These are phyloP conservation scores for Cryphonectria carpinicola DNA, from an alignment of 2,329 filamentous ascomycete species.

Conservation along the genomic window DNA sequence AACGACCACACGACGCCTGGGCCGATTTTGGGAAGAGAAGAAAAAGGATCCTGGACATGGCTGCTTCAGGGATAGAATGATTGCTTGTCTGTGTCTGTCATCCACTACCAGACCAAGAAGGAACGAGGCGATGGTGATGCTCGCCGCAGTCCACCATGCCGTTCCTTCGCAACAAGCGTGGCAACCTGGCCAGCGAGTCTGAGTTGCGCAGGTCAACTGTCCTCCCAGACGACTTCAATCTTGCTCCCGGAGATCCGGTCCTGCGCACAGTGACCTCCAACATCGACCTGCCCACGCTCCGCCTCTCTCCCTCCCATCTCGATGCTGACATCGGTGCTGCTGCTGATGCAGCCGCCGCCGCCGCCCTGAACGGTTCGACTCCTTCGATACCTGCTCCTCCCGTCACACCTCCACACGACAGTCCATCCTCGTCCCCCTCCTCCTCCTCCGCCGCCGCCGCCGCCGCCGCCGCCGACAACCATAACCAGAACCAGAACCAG, in stretches of 20 bases:
- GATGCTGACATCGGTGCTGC: slow-evolving; percentile 32
- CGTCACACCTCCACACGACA: slow-evolving; percentile 37
- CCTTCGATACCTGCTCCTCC: slow-evolving; percentile 37
- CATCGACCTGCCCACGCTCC: slow-evolving; percentile 25
- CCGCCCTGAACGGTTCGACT: slow-evolving; percentile 28
- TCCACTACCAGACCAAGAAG: slow-evolving; percentile 10
- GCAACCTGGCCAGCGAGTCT: slow-evolving; percentile 62
- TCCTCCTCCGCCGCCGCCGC: no score
- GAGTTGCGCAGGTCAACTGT: slow-evolving; percentile 60
- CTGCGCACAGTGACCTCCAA: slow-evolving; percentile 24
- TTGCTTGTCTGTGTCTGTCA: slow-evolving; percentile 7
- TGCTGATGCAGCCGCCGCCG: slow-evolving; percentile 29
- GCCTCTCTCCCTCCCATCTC: slow-evolving; percentile 31
- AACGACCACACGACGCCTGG: neutral
- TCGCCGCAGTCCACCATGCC: slow-evolving; percentile 50
- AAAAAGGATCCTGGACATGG: slow-evolving; percentile 18
- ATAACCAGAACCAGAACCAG: neutral
- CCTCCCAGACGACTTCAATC: slow-evolving; percentile 37
- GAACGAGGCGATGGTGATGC: slow-evolving; percentile 27
- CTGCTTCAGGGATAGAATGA: slow-evolving; percentile 26
- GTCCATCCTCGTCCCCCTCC: slow-evolving; percentile 32
- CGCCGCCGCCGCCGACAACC: slow-evolving; percentile 1
- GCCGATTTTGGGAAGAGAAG: neutral
- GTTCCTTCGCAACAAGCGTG: slow-evolving; percentile 61
- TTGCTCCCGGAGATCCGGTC: slow-evolving; percentile 32